These are phyloP conservation scores for Tuber aestivum DNA, from an alignment of 495 filamentous ascomycete genomes.

Conservation along the genomic window DNA sequence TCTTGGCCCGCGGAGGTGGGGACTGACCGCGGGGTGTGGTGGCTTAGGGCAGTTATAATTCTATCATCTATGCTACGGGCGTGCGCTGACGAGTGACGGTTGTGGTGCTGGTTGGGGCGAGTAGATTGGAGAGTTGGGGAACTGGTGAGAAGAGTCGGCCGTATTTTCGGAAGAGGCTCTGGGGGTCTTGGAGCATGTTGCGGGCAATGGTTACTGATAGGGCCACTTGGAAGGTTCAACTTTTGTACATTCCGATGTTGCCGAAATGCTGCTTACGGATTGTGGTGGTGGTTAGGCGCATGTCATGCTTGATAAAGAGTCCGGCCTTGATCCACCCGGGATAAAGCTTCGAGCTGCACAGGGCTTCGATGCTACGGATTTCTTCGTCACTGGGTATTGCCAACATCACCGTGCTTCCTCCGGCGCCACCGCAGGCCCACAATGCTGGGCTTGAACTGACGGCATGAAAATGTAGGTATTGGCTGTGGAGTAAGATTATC, in stretches of 20 bases:
- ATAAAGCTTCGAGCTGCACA: conserved; percentile 92
- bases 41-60: not conserved
- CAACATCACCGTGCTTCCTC: not conserved
- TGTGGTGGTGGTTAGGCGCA: conserved; percentile 51
- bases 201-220: conserved; percentile 86
- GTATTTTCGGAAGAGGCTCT: conserved; percentile 88
- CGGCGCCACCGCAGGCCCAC: not conserved
- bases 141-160: conserved; percentile 71
- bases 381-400: conserved; percentile 62
- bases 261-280: conserved; percentile 9
- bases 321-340: conserved; percentile 83
- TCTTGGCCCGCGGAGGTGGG: conserved; percentile 11
- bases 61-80: not conserved
- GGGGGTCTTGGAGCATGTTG: conserved; percentile 99
- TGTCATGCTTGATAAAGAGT: conserved; percentile 89
- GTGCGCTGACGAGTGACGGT: not conserved
- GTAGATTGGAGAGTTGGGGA: conserved; percentile 80
- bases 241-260: not conserved
- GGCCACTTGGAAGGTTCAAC: conserved; percentile 67
- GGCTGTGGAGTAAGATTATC: conserved; percentile 99
- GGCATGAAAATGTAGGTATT: conserved; percentile 63
- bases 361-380: conserved; percentile 98
- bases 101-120: not conserved
- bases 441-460: conserved; percentile 5
- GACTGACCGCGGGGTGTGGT: not conserved